phyloP scores from a whole-genome alignment of 768 basidiomycete genomes.

The Basidioascus undulatus region DNA sequence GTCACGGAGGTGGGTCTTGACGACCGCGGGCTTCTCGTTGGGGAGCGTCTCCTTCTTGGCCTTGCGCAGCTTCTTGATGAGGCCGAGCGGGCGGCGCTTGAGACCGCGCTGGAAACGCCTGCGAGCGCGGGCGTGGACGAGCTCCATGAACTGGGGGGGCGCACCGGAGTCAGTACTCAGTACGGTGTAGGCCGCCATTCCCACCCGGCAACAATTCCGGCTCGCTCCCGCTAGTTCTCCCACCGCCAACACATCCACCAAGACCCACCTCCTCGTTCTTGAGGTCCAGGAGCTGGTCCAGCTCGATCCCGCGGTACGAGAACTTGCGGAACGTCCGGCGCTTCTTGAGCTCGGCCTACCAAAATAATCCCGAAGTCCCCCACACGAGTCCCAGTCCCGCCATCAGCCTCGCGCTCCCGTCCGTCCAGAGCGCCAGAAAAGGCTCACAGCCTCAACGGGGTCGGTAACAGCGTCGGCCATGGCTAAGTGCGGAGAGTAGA shows the following conservation, averaged over 20 bases:
- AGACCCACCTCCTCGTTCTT: slow-evolving; percentile 77
- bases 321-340: slow-evolving; percentile 97
- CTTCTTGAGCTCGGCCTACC: slow-evolving; percentile 96
- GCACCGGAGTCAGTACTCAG: not conserved
- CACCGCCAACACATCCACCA: not conserved
- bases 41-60: slow-evolving; percentile 98
- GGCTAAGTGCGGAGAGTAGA: too few relatives aligned
- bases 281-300: slow-evolving; percentile 92
- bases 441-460: too few relatives aligned
- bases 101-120: slow-evolving; percentile 97
- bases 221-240: not conserved
- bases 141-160: slow-evolving; percentile 23
- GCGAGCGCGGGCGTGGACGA: slow-evolving; percentile 95
- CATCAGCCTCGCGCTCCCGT: too few relatives aligned
- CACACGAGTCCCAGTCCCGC: too few relatives aligned
- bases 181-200: too few relatives aligned
- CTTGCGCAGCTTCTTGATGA: slow-evolving; percentile 98
- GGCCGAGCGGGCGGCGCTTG: slow-evolving; percentile 91
- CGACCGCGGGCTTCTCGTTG: slow-evolving; percentile 94
- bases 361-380: too few relatives aligned
- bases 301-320: slow-evolving; percentile 92
- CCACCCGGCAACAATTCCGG: too few relatives aligned
- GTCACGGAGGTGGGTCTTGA: slow-evolving; percentile 97
- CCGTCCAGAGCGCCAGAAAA: too few relatives aligned
- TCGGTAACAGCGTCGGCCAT: too few relatives aligned